These are phyloP conservation scores for Davidsoniella neocaledoniae DNA, from an alignment of 2,329 filamentous ascomycete species.

Conservation along the genomic window DNA sequence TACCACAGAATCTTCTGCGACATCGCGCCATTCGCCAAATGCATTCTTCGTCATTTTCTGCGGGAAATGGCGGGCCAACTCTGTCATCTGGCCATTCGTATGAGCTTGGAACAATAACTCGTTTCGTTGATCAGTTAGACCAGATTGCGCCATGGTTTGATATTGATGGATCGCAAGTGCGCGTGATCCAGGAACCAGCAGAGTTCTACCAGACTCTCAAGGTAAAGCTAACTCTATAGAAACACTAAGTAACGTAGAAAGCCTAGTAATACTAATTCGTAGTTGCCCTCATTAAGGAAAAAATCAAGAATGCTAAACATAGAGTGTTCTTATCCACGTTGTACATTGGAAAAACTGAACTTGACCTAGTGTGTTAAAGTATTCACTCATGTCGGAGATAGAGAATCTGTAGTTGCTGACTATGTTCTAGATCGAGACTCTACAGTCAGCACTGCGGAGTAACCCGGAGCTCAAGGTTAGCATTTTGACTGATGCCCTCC, in stretches of 20 bases:
- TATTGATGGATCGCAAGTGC: slow-evolving; percentile 62
- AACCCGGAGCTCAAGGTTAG: slow-evolving; percentile 69
- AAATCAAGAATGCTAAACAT: slow-evolving; percentile 62
- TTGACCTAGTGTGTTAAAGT: slow-evolving; percentile 47
- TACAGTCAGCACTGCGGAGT: slow-evolving; percentile 55
- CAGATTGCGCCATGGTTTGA: slow-evolving; percentile 82
- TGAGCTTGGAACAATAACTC: slow-evolving; percentile 25
- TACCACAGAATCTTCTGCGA: no score
- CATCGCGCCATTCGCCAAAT: neutral
- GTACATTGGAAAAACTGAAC: slow-evolving; percentile 87
- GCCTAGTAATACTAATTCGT: neutral
- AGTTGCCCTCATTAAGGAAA: slow-evolving; percentile 35
- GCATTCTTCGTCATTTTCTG: slow-evolving; percentile 2
- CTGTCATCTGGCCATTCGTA: slow-evolving; percentile 1
- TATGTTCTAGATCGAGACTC: slow-evolving; percentile 45
- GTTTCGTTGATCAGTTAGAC: slow-evolving; percentile 59
- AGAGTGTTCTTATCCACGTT: slow-evolving; percentile 88
- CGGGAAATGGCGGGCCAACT: no score
- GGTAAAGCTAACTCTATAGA: slow-evolving; percentile 28
- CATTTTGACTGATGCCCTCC: slow-evolving; percentile 77
- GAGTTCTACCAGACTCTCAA: slow-evolving; percentile 88
- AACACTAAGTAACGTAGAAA: neutral
- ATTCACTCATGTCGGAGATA: neutral
- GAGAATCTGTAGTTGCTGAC: neutral
- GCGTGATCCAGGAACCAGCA: slow-evolving; percentile 61